These are phyloP conservation scores for Flueggea neowawraea DNA, from an alignment of 441 rosid species.

Conservation along the genomic window DNA sequence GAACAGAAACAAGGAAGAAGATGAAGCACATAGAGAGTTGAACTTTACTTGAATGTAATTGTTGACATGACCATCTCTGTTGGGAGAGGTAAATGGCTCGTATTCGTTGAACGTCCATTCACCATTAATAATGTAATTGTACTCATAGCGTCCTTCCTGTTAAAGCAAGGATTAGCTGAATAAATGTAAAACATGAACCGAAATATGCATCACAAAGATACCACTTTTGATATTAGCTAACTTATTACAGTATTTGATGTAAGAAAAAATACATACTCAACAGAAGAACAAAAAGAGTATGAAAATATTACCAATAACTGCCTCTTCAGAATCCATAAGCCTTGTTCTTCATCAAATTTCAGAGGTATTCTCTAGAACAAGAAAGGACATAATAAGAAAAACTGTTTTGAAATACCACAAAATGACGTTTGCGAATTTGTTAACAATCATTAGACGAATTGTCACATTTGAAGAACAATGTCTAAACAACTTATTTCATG, in stretches of 20 bases:
- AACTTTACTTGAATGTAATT: constrained; percentile 62
- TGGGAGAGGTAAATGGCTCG: constrained; percentile 56
- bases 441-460: too few species aligned
- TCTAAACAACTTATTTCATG: too few species aligned
- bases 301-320: constrained; percentile 59
- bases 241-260: not conserved
- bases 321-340: constrained; percentile 64
- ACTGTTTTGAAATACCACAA: not conserved
- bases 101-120: constrained; percentile 61
- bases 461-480: too few species aligned
- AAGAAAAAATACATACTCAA: not conserved
- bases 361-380: constrained; percentile 70
- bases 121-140: constrained; percentile 85
- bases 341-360: constrained; percentile 44
- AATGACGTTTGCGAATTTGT: too few species aligned
- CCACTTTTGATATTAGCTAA: not conserved
- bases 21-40: not conserved
- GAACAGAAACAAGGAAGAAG: not conserved
- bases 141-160: constrained; percentile 95
- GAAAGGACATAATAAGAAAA: not conserved
- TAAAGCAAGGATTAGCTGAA: constrained; percentile 4
- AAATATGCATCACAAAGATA: not conserved
- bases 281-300: not conserved
- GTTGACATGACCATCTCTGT: constrained; percentile 84
- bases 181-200: too few species aligned